Base-by-base conservation (phyloP, 345 rosid species). In the Euclidium syriacum region DNA sequence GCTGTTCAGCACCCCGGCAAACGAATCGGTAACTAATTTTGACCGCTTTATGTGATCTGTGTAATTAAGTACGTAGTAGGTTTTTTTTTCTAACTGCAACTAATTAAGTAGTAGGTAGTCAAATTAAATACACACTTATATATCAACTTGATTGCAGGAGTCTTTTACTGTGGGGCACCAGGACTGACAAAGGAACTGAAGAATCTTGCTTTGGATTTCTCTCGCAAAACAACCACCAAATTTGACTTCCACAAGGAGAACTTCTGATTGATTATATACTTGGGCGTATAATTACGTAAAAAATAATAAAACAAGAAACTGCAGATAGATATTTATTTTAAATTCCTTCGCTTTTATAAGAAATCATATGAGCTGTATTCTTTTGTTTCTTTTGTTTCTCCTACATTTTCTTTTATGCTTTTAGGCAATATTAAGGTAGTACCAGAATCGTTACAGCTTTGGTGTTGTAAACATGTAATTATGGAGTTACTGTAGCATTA, bases 211-310 rank as follows among this genome's bases (percentile, higher is more conserved):
- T 78, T 52, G 40, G 95, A 83, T 65, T 91, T 91, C 65, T 84
- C 96, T 14, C 88, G 67, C 66, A 88, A 67, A 81, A 86, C 95
- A 18, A 72, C 88, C 70, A 86, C 96, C 20, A 88, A 88, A 80
- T 91, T 91, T 64, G 96, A 88, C 47, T 91, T 91, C 39, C 98
- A 85, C 56, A 88, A 91, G 69, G 95, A 88, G 78, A 88, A 91
- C 67, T 91, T 91, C 35, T 88, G 71, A 77, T 12, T 39, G 1
- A 52, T 69, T 36, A 33, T 34, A 52, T 34, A 16, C 15, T 57
- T 39, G 40, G 29, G 8, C 25, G 14, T n/a, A 20, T 16, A 30
- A 44, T 34, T 59, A 5, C 22, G 44, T 43, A 44, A 51, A 52
- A 42, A 34, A 29, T 1, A 61, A 33, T 52, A 52, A 62, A 47